phyloP scores from a whole-genome alignment of 352 stramenopile species.

The Globisporangium orthogonon region DNA sequence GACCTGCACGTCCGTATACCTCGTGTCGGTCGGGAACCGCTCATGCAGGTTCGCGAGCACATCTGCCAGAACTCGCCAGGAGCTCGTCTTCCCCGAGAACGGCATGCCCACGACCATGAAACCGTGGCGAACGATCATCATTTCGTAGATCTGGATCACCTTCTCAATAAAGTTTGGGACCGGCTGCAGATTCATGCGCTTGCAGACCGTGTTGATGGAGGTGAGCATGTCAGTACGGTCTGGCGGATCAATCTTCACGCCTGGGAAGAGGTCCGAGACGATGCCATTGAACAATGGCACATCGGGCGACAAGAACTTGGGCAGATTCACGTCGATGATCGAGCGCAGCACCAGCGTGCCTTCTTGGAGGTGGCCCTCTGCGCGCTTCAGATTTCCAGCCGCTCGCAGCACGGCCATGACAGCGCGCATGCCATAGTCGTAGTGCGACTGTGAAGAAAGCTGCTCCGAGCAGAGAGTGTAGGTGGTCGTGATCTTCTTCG shows the following conservation, averaged over 20 bases:
- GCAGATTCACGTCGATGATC: conserved; percentile 93
- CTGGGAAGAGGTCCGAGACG: conserved; percentile 91
- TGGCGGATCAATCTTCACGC: conserved; percentile 85
- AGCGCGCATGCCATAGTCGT: conserved; percentile 94
- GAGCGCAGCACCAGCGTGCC: conserved; percentile 87
- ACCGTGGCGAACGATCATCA: conserved; percentile 94
- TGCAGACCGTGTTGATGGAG: conserved; percentile 77
- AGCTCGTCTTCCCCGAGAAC: conserved; percentile 91
- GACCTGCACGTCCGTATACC: conserved; percentile 75
- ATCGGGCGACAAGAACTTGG: conserved; percentile 92
- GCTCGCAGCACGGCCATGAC: conserved; percentile 93
- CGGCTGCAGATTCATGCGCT: conserved; percentile 78
- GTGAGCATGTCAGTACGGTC: conserved; percentile 82
- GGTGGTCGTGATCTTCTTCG: conserved; percentile 93
- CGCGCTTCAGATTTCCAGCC: conserved; percentile 88
- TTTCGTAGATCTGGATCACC: conserved; percentile 95
- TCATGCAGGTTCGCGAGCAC: conserved; percentile 79
- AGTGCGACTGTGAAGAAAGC: conserved; percentile 92
- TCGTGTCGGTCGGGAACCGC: conserved; percentile 47
- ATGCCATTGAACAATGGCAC: conserved; percentile 93
- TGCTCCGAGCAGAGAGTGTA: conserved; percentile 94
- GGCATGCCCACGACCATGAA: conserved; percentile 96
- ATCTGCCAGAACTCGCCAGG: conserved; percentile 86
- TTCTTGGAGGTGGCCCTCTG: conserved; percentile 75
- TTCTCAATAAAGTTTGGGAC: conserved; percentile 90